Percentiles rank a stretch among this genome's conserved stretches.
phyloP scores from a whole-genome alignment of 2,329 filamentous ascomycete species.

The Botrytis byssoidea region DNA sequence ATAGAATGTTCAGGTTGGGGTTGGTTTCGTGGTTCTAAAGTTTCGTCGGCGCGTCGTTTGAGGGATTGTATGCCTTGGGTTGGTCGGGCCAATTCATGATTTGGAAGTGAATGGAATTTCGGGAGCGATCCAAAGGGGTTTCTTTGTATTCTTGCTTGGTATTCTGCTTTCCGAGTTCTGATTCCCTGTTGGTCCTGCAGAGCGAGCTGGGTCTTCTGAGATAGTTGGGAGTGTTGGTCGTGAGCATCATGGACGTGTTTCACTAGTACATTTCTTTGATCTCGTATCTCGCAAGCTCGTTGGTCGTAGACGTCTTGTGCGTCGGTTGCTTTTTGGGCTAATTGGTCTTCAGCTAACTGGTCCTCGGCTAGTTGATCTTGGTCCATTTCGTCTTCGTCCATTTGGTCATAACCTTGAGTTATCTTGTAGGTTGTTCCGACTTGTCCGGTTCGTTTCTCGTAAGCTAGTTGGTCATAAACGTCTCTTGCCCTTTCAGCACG shows the following conservation, averaged over 20 bases:
- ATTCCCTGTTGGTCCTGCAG: not conserved
- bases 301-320: not conserved
- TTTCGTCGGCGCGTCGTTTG: not conserved
- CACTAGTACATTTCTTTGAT: not conserved
- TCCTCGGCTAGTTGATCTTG: not conserved
- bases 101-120: not conserved
- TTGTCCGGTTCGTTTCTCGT: not conserved
- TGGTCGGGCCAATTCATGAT: not conserved
- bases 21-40: not conserved
- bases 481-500: not conserved
- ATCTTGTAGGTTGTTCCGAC: accelerated
- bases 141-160: not conserved
- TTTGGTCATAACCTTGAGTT: not conserved
- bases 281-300: not conserved
- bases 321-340: not conserved
- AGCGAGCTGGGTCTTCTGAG: not conserved
- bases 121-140: not conserved
- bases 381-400: too few species aligned
- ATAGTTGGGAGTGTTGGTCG: not conserved
- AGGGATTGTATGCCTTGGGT: accelerated
- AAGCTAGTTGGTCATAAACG: not conserved
- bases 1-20: not conserved
- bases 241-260: not conserved
- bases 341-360: not conserved
- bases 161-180: not conserved